Base-by-base conservation (phyloP, 129 eudicot species). In the Flaveria bidentis region DNA sequence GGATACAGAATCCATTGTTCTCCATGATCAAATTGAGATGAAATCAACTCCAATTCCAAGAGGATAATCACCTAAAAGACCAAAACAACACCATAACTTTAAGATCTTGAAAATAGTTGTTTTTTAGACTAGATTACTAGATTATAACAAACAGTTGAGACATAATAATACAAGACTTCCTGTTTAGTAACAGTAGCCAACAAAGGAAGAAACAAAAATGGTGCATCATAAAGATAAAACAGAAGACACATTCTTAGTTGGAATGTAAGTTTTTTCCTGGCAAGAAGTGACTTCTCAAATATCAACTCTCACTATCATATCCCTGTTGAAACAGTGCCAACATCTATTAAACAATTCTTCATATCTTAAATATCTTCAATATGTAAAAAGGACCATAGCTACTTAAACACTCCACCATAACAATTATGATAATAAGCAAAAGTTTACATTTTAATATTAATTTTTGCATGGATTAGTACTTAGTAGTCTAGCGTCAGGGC, bases 281-380 rank as follows among this genome's bases (percentile, higher is more conserved):
- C 84, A 67, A 67, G 84, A 80, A 80, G 84, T 80, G 84, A 74
- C 84, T 80, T 80, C 52, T 53, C 84, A 80, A 80, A 80, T 71
- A 44, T 74, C 84, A 80, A 74, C 80, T 28, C 84, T 80, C 84
- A 74, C 79, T 15, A 80, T 67, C 84, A 80, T 25, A 67, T 67
- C 71, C 80, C 75, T 74, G 80, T 80, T 61, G 64, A 67, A 67
- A 80, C 55, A 80, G 75, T 78, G 50, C 15, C 65, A 71, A 70
- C 15, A 45, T 70, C 71, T 71, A 58, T 71, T 55, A 58, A 67
- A 74, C 53, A 80, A 52, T 47, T 67, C 30, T 16, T 14, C 46
- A 72, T 79, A 63, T 63, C 64, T 46, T 61, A 13, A 39, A 22
- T 71, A 7, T 64, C 78, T 65, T 64, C 7, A 20, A 52, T 52